A percentile compares a stretch with the other conserved stretches of the same genome.
Evolutionary conservation across 257 asterid genomes (phyloP).

Genomic region (Solanum bukasovii): DNA sequence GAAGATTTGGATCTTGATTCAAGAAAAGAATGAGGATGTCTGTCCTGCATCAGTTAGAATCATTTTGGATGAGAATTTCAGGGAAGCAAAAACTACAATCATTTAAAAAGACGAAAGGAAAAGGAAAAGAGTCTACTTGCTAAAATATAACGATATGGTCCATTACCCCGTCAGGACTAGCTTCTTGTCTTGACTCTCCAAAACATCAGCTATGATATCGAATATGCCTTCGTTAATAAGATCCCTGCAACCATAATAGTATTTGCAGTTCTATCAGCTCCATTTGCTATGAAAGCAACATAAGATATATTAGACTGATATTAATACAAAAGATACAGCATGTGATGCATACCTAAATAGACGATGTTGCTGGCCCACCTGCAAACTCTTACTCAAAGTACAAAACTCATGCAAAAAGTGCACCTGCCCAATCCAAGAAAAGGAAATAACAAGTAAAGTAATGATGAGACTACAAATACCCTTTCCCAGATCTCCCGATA

Average conservation of each 20-base stretch:
- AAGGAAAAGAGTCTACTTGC: not conserved
- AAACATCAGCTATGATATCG: conserved; percentile 61
- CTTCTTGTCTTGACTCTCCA: conserved; percentile 74
- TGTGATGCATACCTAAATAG: conserved; percentile 51
- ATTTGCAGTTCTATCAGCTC: not conserved
- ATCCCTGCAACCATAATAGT: conserved; percentile 46
- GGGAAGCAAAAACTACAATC: not conserved
- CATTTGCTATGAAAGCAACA: not conserved
- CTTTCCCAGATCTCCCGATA: not conserved
- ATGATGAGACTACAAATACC: not conserved
- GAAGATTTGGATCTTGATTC: conserved; percentile 72
- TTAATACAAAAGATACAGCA: not conserved
- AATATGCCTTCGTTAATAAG: conserved; percentile 84
- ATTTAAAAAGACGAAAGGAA: not conserved
- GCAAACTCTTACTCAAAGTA: conserved; percentile 88
- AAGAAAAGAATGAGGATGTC: conserved; percentile 71
- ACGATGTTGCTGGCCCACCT: conserved; percentile 84
- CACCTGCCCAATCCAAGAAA: conserved; percentile 29
- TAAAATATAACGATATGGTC: conserved; percentile 7
- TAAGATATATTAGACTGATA: not conserved
- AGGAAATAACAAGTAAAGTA: not conserved
- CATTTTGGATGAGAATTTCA: conserved; percentile 13
- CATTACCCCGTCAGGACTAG: conserved; percentile 89
- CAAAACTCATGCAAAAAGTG: conserved; percentile 89
- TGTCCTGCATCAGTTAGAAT: conserved; percentile 73